Conservation (phyloP, 2,329 filamentous ascomycete species). For the Didymella pomorum region DNA sequence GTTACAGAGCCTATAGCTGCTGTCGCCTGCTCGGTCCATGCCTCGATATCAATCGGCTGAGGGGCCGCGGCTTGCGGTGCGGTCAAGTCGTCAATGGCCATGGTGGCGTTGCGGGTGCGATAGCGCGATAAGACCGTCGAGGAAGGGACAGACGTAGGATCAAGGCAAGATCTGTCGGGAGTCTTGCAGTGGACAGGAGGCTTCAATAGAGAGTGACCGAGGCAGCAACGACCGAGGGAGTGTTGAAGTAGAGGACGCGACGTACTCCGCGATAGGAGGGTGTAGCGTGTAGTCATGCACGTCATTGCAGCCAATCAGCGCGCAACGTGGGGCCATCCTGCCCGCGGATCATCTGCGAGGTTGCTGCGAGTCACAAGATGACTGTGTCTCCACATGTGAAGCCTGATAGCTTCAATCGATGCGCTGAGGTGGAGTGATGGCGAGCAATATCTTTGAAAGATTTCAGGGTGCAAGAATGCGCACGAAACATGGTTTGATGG, state of each 20-base stretch:
- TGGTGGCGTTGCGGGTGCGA: slow-evolving; percentile 32
- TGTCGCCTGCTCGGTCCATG: slow-evolving; percentile 59
- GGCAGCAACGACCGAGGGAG: slow-evolving; percentile 11
- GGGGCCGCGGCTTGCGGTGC: slow-evolving; percentile 32
- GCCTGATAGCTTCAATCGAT: too few relatives aligned
- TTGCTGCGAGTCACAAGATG: neutral
- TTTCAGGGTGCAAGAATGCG: too few relatives aligned
- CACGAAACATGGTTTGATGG: too few relatives aligned
- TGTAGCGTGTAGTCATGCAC: slow-evolving; percentile 28
- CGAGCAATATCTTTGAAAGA: neutral
- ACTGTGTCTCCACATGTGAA: neutral
- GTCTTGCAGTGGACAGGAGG: neutral
- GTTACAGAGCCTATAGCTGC: slow-evolving; percentile 53
- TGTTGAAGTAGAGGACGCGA: slow-evolving; percentile 27
- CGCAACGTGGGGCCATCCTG: slow-evolving; percentile 31
- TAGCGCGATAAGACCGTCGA: slow-evolving; percentile 8
- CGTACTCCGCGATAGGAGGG: slow-evolving; percentile 31
- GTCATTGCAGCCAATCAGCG: slow-evolving; percentile 39
- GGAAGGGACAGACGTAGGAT: neutral
- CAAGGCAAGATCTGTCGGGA: neutral
- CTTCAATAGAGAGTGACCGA: slow-evolving; percentile 7
- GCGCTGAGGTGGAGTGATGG: neutral
- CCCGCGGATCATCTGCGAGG: neutral
- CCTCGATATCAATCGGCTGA: slow-evolving; percentile 54
- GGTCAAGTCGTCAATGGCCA: slow-evolving; percentile 45